Conservation (phyloP, 768 basidiomycete genomes). For the Lentinula aciculospora region DNA sequence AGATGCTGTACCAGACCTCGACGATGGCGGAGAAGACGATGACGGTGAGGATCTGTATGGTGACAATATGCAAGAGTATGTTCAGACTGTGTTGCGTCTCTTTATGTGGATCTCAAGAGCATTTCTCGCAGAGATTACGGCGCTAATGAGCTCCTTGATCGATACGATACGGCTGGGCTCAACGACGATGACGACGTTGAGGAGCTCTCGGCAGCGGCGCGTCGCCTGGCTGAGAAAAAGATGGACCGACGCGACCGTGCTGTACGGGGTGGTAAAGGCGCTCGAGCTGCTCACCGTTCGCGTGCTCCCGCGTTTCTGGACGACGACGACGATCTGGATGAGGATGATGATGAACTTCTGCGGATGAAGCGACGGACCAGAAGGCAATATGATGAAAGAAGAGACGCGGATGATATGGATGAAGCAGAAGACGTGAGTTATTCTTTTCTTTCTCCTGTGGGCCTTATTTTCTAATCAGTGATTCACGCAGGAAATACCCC, state of each 20-base stretch:
- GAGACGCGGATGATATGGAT: constrained; percentile 86
- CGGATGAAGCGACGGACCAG: constrained; percentile 78
- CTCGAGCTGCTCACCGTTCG: constrained; percentile 70
- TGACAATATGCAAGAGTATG: constrained; percentile 70
- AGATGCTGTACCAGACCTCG: constrained; percentile 57
- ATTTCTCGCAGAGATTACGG: constrained; percentile 68
- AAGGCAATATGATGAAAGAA: constrained; percentile 90
- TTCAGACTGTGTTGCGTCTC: constrained; percentile 12
- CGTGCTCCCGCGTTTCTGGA: constrained; percentile 86
- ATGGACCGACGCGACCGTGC: constrained; percentile 87
- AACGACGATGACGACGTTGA: constrained; percentile 75
- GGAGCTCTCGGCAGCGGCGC: constrained; percentile 59
- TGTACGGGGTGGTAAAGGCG: constrained; percentile 62
- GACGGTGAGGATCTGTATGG: constrained; percentile 93
- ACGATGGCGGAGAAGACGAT: constrained; percentile 70
- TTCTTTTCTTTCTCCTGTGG: background rate
- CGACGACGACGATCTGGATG: constrained; percentile 75
- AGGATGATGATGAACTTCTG: constrained; percentile 58
- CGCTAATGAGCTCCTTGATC: constrained; percentile 74
- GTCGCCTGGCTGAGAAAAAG: constrained; percentile 77
- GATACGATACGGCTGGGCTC: constrained; percentile 81
- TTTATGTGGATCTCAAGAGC: constrained; percentile 8
- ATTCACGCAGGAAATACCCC: constrained; percentile 70
- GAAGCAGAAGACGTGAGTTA: constrained; percentile 76
- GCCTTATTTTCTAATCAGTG: constrained; percentile 12